Conservation (phyloP, 139 green algal genomes). For the Eudorina sp. region DNA sequence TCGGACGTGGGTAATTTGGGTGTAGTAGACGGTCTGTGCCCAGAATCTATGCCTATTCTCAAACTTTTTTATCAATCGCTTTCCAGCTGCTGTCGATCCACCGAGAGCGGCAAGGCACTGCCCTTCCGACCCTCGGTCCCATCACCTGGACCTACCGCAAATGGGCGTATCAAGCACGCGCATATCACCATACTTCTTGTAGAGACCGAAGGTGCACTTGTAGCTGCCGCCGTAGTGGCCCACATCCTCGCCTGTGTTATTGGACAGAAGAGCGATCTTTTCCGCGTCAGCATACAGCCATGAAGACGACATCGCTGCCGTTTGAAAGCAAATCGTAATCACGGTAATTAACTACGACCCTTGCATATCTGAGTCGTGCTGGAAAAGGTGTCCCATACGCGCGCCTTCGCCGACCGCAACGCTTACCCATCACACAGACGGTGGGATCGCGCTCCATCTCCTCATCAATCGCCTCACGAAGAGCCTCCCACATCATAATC, state of each 20-base stretch:
- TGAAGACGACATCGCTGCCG: background rate
- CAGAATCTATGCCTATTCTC: no score
- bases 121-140: no score
- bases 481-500: slow-evolving; percentile 94
- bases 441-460: slow-evolving; percentile 96
- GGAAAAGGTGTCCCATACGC: background rate
- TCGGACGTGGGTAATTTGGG: no score
- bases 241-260: slow-evolving; percentile 89
- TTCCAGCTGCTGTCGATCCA: no score
- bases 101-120: no score
- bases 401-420: background rate
- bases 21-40: no score
- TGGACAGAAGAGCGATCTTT: background rate
- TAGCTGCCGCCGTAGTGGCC: slow-evolving; percentile 96
- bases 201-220: slow-evolving; percentile 93
- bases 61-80: no score
- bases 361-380: no score
- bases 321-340: background rate
- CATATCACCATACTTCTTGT: slow-evolving; percentile 98
- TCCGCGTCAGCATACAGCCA: slow-evolving; percentile 14
- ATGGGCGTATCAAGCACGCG: slow-evolving; percentile 96
- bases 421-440: slow-evolving; percentile 90
- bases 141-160: slow-evolving; percentile 86
- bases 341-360: background rate
- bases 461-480: slow-evolving; percentile 91